Evolutionary conservation across 305 asterid genomes (phyloP).

Genomic region (Plantago rigida): DNA sequence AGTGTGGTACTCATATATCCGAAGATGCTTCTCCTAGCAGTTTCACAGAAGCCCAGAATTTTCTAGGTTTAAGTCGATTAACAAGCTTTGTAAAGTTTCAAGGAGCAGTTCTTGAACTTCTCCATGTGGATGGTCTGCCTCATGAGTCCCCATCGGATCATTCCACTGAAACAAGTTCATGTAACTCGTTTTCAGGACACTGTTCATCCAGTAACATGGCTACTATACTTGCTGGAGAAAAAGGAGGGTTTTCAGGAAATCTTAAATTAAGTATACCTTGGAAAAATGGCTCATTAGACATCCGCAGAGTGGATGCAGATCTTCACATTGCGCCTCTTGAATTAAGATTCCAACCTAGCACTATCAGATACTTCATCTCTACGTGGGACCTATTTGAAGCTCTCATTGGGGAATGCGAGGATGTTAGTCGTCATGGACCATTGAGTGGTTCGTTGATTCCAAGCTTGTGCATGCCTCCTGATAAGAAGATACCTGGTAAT

Average conservation of each 20-base stretch:
- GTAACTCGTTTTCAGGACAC: constrained; percentile 42
- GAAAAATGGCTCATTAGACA: constrained; percentile 88
- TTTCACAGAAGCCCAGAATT: constrained; percentile 34
- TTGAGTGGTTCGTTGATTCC: constrained; percentile 36
- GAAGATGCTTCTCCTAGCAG: constrained; percentile 52
- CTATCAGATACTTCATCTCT: constrained; percentile 50
- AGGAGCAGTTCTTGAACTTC: constrained; percentile 79
- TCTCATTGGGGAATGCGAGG: constrained; percentile 35
- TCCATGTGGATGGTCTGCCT: constrained; percentile 47
- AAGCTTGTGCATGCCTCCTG: constrained; percentile 36
- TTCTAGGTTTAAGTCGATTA: constrained; percentile 72
- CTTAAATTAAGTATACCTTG: constrained; percentile 82
- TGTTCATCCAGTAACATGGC: constrained; percentile 41
- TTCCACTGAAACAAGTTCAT: constrained; percentile 36
- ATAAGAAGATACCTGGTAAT: constrained; percentile 31
- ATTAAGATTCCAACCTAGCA: constrained; percentile 63
- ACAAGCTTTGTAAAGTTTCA: constrained; percentile 64
- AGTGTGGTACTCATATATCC: constrained; percentile 73
- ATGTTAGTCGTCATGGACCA: constrained; percentile 30
- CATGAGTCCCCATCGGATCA: constrained; percentile 35
- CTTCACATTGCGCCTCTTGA: constrained; percentile 70
- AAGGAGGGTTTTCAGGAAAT: constrained; percentile 78
- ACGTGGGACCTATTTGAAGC: constrained; percentile 58
- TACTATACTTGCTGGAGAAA: constrained; percentile 58
- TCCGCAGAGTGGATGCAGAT: constrained; percentile 77